phyloP scores from a whole-genome alignment of 805 yeast genomes.

The Blastobotrys robertii region DNA sequence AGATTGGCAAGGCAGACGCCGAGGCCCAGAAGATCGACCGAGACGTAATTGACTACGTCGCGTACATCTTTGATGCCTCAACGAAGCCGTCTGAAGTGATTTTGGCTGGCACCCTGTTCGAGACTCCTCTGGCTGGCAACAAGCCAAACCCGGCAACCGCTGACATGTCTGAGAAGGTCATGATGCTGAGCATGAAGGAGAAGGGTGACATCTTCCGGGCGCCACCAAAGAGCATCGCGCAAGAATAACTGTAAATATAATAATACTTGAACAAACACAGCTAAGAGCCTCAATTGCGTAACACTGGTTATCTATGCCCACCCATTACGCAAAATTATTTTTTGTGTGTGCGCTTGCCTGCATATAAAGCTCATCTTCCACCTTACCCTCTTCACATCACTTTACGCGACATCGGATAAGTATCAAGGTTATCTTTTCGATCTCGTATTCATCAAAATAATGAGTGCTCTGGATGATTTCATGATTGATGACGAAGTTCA shows the following conservation, averaged over 20 bases:
- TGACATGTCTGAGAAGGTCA: conserved; percentile 15
- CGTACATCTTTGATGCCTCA: conserved; percentile 49
- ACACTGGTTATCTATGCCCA: not conserved
- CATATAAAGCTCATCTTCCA: not conserved
- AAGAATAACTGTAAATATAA: not conserved
- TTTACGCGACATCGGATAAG: too few relatives aligned
- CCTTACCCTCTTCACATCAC: too few relatives aligned
- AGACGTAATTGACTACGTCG: conserved; percentile 51
- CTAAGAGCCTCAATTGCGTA: not conserved
- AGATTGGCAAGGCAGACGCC: conserved; percentile 36
- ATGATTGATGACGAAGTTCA: too few relatives aligned
- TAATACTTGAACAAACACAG: not conserved
- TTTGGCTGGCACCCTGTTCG: conserved; percentile 61
- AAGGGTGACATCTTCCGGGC: conserved; percentile 30
- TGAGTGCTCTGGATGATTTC: too few relatives aligned
- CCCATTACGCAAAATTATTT: not conserved
- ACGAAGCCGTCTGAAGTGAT: conserved; percentile 43
- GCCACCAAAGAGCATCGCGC: conserved; percentile 15
- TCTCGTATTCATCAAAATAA: too few relatives aligned
- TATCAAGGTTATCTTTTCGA: too few relatives aligned
- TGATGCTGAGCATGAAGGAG: conserved; percentile 27
- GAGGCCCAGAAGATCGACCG: conserved; percentile 40
- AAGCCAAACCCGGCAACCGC: conserved; percentile 25
- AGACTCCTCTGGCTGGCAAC: conserved; percentile 31
- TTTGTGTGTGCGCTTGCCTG: not conserved